Conservation (phyloP, 2,329 filamentous ascomycete genomes). For the Ophiosphaerella herpotricha region DNA sequence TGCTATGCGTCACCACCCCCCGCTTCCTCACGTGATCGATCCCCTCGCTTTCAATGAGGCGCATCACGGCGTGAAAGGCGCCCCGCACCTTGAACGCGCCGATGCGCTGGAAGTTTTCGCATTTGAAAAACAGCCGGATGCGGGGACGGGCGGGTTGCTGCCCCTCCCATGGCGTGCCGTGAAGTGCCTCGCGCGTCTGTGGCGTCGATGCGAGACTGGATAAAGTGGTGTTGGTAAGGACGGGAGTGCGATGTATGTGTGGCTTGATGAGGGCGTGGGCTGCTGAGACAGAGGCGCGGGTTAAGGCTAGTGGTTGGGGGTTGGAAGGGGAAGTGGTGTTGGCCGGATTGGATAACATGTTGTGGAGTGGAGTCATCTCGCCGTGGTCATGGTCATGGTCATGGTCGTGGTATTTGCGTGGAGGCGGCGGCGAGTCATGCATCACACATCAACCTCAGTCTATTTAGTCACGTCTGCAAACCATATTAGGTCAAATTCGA, state of each 20-base stretch:
- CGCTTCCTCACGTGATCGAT: conserved; percentile 54
- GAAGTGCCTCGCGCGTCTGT: conserved; percentile 59
- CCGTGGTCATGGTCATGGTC: too few relatives aligned
- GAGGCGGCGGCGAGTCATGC: too few relatives aligned
- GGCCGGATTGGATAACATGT: neutral
- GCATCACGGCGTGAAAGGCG: conserved; percentile 81
- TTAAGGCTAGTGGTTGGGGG: conserved; percentile 61
- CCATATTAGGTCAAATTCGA: too few relatives aligned
- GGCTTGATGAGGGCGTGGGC: conserved; percentile 75
- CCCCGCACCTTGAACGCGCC: conserved; percentile 93
- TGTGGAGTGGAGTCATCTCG: neutral
- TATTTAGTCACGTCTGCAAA: too few relatives aligned
- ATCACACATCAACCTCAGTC: too few relatives aligned
- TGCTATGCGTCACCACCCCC: conserved; percentile 89
- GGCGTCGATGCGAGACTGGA: conserved; percentile 74
- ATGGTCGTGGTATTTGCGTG: too few relatives aligned
- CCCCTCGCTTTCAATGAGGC: conserved; percentile 64
- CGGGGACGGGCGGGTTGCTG: conserved; percentile 65
- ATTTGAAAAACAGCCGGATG: conserved; percentile 87
- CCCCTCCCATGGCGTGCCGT: conserved; percentile 62
- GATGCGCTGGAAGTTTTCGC: conserved; percentile 87
- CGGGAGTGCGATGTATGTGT: conserved; percentile 81
- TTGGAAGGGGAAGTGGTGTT: neutral
- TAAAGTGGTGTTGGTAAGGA: conserved; percentile 79
- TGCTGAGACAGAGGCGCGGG: conserved; percentile 69